Evolutionary conservation across 2,329 filamentous ascomycete species (phyloP), one percentile per base, ranked within the genome.

Genomic region (Dothistroma septosporum): DNA sequence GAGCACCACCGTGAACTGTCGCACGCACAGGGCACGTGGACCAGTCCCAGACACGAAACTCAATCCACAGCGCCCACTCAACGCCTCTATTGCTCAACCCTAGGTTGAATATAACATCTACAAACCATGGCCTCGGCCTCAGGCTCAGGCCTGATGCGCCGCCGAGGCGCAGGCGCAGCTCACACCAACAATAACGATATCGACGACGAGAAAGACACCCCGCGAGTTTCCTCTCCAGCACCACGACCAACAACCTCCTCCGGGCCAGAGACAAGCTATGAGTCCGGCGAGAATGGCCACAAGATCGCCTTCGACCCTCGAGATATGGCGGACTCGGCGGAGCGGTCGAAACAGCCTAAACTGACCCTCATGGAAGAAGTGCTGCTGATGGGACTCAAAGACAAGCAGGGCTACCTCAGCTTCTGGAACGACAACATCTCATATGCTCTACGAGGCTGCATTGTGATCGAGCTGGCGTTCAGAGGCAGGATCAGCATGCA

Each of bases 341-440:
- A 99, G 82, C 83, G 94, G 75, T 94, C 86, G 83, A 97, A 97
- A 81, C 93, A 97, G 81, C 94, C 94, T 53, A 99, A 97, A 82
- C 82, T 99, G 75, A 99, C 94, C 44, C 82, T 99, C 75, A 99
- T 99, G 94, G 94, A 99, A 80, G 94, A 99, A 79, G 89, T 99
- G 58, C 82, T 99, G 73, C 82, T 99, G 71, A 85, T 99, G 78
- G 94, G 94, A 11, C 80, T 99, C 72, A 99, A 99, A 80, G 94
- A 99, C 79, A 99, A 97, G 82, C 94, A 99, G 87, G 94, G 94
- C 67, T 97, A 99, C 75, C 87, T 99, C 65, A 97, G 93, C 32
- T 99, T 99, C 79, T 99, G 94, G 94, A 99, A 99, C 79, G 94
- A 99, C 79, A 99, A 99, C 80, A 99, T 99, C 73, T 97, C 92